Percentiles rank a stretch among this genome's conserved stretches.
Conservation (phyloP, 768 basidiomycete species). For the Boletus subcaerulescens region DNA sequence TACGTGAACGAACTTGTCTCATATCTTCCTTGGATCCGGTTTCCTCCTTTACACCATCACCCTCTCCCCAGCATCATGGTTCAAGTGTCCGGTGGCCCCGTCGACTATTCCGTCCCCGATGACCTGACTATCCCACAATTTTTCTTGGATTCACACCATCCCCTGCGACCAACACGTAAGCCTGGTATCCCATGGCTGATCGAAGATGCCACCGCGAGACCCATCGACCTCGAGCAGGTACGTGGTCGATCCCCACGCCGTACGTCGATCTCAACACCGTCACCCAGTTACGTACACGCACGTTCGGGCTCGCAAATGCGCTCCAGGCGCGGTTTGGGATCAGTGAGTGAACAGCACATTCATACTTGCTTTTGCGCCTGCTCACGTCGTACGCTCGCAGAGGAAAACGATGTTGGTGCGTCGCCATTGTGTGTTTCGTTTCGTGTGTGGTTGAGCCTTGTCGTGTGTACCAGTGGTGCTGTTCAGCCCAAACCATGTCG, state of each 20-base stretch:
- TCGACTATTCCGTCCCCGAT: conserved; percentile 51
- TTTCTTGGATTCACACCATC: conserved; percentile 46
- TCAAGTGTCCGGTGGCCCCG: conserved; percentile 26
- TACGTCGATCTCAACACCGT: not conserved
- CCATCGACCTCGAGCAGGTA: conserved; percentile 48
- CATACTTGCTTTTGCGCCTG: not conserved
- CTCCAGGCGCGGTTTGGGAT: conserved; percentile 47
- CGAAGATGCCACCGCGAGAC: conserved; percentile 51
- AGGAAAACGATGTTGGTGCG: conserved; percentile 51
- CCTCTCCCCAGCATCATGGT: not conserved
- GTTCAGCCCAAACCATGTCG: conserved; percentile 62
- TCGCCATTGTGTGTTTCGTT: not conserved
- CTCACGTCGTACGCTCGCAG: conserved; percentile 29
- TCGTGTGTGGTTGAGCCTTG: conserved; percentile 1
- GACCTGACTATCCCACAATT: conserved; percentile 66
- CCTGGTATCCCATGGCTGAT: conserved; percentile 53
- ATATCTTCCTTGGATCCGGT: not conserved
- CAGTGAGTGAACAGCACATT: conserved; percentile 33
- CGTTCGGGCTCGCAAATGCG: conserved; percentile 53
- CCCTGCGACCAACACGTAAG: conserved; percentile 45
- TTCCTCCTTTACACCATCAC: not conserved
- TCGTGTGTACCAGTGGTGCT: conserved; percentile 46
- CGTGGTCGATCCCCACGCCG: conserved; percentile 3
- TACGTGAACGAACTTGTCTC: not conserved
- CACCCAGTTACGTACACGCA: conserved; percentile 40